A percentile compares a stretch with the other conserved stretches of the same genome.
phyloP scores from a whole-genome alignment of 108 stramenopile species.

The Cyclotella baltica region DNA sequence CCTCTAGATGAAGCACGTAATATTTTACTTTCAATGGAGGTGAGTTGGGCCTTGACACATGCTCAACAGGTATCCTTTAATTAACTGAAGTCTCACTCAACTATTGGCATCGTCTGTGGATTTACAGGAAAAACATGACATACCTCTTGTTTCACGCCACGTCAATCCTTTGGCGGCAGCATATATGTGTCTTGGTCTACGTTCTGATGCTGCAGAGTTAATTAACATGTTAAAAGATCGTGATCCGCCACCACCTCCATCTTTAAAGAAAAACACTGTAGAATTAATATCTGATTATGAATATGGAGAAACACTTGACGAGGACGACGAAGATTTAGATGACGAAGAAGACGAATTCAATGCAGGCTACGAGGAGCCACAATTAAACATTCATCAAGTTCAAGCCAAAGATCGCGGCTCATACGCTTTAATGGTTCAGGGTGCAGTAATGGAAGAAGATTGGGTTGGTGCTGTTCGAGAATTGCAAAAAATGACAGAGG shows the following conservation, averaged over 20 bases:
- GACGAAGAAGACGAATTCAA: constrained; percentile 57
- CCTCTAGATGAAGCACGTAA: constrained; percentile 68
- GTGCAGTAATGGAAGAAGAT: constrained; percentile 68
- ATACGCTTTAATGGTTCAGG: constrained; percentile 77
- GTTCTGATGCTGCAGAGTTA: constrained; percentile 52
- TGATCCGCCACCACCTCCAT: constrained; percentile 39
- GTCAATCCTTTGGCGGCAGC: constrained; percentile 75
- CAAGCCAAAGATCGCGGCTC: constrained; percentile 74
- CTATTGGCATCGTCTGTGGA: background rate
- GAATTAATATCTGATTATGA: background rate
- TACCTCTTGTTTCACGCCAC: constrained; percentile 63
- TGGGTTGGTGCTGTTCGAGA: constrained; percentile 74
- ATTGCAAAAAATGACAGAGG: constrained; percentile 72
- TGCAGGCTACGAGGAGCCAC: constrained; percentile 25
- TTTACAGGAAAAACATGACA: constrained; percentile 43
- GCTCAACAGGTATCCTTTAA: too few species aligned
- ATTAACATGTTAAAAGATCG: constrained; percentile 67
- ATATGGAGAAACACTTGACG: constrained; percentile 6
- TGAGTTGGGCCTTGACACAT: background rate
- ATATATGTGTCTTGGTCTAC: constrained; percentile 64
- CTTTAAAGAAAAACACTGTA: background rate
- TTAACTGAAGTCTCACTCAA: background rate
- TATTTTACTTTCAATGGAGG: constrained; percentile 54
- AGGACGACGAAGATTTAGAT: constrained; percentile 43
- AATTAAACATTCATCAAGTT: constrained; percentile 44